Evolutionary conservation across 2,329 filamentous ascomycete genomes (phyloP).

Genomic region (Fusarium armeniacum): DNA sequence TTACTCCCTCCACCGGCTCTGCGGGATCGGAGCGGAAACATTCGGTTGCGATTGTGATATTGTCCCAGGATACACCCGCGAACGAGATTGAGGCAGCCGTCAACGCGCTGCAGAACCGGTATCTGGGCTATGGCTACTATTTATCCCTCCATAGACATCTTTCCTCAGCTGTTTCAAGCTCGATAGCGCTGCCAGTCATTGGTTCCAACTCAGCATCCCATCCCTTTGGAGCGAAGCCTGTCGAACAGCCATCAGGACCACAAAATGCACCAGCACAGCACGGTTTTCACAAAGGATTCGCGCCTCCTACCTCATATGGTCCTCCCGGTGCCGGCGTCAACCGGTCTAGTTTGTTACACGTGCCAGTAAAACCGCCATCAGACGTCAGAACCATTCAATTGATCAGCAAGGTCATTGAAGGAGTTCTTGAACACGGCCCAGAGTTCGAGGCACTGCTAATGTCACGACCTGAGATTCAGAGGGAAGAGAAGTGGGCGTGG

Average conservation of each 20-base stretch:
- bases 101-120: constrained; percentile 82
- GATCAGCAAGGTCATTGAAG: constrained; percentile 90
- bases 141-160: constrained; percentile 85
- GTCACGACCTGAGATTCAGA: constrained; percentile 85
- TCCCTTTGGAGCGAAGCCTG: constrained; percentile 82
- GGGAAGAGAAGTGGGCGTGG: constrained; percentile 93
- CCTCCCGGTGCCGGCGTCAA: constrained; percentile 58
- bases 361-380: constrained; percentile 80
- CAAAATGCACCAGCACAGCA: constrained; percentile 59
- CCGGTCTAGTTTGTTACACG: constrained; percentile 68
- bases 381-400: constrained; percentile 84
- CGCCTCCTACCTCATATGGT: constrained; percentile 80
- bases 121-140: constrained; percentile 87
- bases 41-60: constrained; percentile 81
- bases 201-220: constrained; percentile 64
- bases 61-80: constrained; percentile 84
- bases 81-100: constrained; percentile 87
- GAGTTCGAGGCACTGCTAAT: constrained; percentile 95
- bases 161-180: constrained; percentile 76
- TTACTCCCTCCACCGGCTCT: constrained; percentile 69
- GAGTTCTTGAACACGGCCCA: constrained; percentile 81
- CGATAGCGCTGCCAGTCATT: constrained; percentile 54
- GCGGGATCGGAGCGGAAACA: constrained; percentile 75
- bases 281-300: constrained; percentile 73
- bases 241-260: constrained; percentile 60